Evolutionary conservation across 2,329 filamentous ascomycete genomes (phyloP).

Genomic region (Sclerotinia nivalis): DNA sequence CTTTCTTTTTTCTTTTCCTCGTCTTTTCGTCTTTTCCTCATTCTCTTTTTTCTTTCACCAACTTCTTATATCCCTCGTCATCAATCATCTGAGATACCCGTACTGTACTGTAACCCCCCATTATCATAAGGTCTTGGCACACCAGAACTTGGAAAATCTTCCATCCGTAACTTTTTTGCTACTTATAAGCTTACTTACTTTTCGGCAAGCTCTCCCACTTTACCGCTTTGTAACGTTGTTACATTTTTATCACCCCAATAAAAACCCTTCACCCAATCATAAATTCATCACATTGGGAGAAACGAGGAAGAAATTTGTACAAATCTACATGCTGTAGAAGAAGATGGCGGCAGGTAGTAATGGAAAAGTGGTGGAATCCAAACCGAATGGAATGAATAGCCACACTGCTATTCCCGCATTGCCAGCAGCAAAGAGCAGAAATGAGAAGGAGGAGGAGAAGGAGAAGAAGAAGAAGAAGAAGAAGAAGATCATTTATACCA

Average conservation of each 20-base stretch:
- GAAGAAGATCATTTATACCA: slow-evolving; percentile 7
- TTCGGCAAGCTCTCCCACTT: slow-evolving; percentile 18
- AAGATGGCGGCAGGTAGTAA: slow-evolving; percentile 45
- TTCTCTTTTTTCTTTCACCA: background rate
- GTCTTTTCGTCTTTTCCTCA: too few relatives aligned
- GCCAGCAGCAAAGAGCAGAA: slow-evolving; percentile 33
- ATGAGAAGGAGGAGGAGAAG: slow-evolving; percentile 19
- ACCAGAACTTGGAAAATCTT: slow-evolving; percentile 15
- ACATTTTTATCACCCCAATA: slow-evolving; percentile 8
- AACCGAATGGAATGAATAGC: slow-evolving; percentile 43
- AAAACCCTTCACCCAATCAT: slow-evolving; percentile 17
- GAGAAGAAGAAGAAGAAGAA: slow-evolving; percentile 1
- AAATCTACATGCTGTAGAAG: slow-evolving; percentile 35
- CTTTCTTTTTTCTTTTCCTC: background rate
- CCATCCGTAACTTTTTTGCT: background rate
- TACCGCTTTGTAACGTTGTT: slow-evolving; percentile 4
- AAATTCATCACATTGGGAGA: background rate
- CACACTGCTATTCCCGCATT: slow-evolving; percentile 42
- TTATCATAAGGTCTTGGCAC: background rate
- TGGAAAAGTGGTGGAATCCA: slow-evolving; percentile 41
- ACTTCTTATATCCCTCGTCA: background rate
- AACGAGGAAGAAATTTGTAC: background rate
- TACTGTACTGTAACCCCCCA: background rate
- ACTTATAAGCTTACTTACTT: too few relatives aligned
- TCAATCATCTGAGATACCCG: background rate